These are phyloP conservation scores for Loxodes magnus DNA, from an alignment of 73 alveolate genomes.

Conservation along the genomic window DNA sequence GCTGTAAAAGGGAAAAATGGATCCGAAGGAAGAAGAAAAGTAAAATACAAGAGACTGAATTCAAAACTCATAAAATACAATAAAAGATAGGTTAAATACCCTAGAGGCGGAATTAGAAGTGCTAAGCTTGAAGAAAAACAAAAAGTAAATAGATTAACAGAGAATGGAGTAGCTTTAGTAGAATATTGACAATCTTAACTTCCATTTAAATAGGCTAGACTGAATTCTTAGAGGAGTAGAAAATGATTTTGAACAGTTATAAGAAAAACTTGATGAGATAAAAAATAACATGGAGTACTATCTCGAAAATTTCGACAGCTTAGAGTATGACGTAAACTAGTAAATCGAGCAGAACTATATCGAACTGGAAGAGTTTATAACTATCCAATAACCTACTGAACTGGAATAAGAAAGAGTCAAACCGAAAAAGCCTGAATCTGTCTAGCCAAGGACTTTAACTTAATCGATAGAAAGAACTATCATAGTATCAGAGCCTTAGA, in stretches of 20 bases:
- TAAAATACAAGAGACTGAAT: background rate
- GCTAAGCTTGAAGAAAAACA: background rate
- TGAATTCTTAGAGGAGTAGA: conserved; percentile 2
- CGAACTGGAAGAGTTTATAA: background rate
- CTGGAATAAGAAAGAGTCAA: conserved; percentile 5
- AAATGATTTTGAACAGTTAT: conserved; percentile 5
- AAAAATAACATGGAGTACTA: conserved; percentile 9
- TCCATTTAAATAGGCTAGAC: background rate
- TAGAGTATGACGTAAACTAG: background rate
- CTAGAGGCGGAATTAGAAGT: conserved; percentile 4
- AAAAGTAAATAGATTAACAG: conserved; percentile 12
- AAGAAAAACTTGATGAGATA: background rate
- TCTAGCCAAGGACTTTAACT: too few relatives aligned
- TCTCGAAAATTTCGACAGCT: background rate
- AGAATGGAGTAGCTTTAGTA: conserved; percentile 10
- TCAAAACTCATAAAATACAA: background rate
- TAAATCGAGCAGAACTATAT: conserved; percentile 1
- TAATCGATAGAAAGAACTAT: too few relatives aligned
- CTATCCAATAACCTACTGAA: background rate
- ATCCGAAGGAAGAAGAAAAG: conserved; percentile 2
- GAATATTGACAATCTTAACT: background rate
- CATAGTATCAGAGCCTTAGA: too few relatives aligned
- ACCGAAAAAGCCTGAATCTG: too few relatives aligned
- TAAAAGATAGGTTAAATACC: conserved; percentile 9
- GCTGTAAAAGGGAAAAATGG: conserved; percentile 3